Base-by-base conservation (phyloP, 2,329 filamentous ascomycete species). In the Coniella lustricola region DNA sequence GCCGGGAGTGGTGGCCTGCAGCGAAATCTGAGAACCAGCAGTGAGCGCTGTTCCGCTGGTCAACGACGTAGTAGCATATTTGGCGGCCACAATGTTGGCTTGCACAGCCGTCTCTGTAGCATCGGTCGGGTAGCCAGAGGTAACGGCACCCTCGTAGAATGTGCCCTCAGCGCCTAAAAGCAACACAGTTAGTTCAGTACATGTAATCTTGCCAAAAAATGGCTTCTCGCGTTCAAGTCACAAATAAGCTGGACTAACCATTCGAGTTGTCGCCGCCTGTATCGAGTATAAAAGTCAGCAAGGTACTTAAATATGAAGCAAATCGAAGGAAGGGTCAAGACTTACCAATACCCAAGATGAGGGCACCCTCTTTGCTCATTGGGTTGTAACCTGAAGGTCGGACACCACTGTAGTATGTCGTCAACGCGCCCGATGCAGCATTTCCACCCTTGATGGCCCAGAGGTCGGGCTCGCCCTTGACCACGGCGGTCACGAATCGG, bases 261-360 rank as follows among this genome's bases (percentile, higher is more conserved):
- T 68, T 65, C 58, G 76, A 81, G 64, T 81, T 85, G 56, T 84
- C 81, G 7, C 81, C 81, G n/a, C 81, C 81, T 46, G n/a, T n/a
- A n/a, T n/a, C n/a, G n/a, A n/a, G n/a, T n/a, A n/a, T n/a, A n/a
- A n/a, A n/a, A n/a, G n/a, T n/a, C n/a, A n/a, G n/a, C n/a, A n/a
- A n/a, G n/a, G n/a, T n/a, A n/a, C n/a, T n/a, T n/a, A n/a, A n/a
- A n/a, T n/a, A n/a, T n/a, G n/a, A n/a, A n/a, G n/a, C n/a, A n/a
- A n/a, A n/a, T n/a, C n/a, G n/a, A n/a, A n/a, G n/a, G n/a, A n/a
- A n/a, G n/a, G n/a, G n/a, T n/a, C n/a, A n/a, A n/a, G n/a, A n/a
- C n/a, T n/a, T n/a, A n/a, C n/a, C 25, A 29, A 84, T 82, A n/a
- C 81, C 81, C n/a, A 84, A 76, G 50, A 84, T 72, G 38, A 85